These are phyloP conservation scores for Nicotiana obtusifolia DNA, from an alignment of 257 asterid species.

Conservation along the genomic window DNA sequence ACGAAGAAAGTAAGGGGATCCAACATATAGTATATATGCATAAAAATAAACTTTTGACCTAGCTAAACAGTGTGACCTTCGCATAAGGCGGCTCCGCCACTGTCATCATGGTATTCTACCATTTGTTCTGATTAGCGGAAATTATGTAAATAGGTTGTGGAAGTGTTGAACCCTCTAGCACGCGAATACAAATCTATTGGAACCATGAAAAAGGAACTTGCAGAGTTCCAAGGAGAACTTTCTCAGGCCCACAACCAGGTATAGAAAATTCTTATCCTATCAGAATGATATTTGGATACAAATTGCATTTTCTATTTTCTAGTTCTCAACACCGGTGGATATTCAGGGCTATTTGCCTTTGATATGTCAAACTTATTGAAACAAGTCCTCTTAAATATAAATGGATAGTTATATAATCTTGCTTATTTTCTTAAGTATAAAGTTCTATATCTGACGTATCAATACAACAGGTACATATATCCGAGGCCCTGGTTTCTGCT, in stretches of 20 bases:
- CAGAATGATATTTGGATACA: not conserved
- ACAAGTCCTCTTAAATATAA: not conserved
- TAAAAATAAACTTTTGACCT: too few relatives aligned
- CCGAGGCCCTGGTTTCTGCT: conserved; percentile 79
- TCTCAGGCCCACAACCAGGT: conserved; percentile 85
- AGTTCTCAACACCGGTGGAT: not conserved
- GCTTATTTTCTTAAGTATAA: not conserved
- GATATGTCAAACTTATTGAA: not conserved
- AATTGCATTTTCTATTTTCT: not conserved
- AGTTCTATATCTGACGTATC: not conserved
- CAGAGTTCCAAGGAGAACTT: conserved; percentile 75
- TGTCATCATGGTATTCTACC: not conserved
- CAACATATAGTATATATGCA: too few relatives aligned
- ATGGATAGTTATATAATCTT: not conserved
- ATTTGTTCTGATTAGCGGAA: not conserved
- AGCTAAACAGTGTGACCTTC: too few relatives aligned
- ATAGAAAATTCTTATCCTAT: not conserved
- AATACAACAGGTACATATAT: conserved; percentile 64
- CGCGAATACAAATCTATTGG: conserved; percentile 93
- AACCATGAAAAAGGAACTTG: conserved; percentile 79
- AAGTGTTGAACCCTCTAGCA: conserved; percentile 87
- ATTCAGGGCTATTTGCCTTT: not conserved
- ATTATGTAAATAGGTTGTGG: conserved; percentile 50
- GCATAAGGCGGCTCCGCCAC: too few relatives aligned
- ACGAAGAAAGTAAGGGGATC: too few relatives aligned